These are phyloP conservation scores for Sugiyamaella lignohabitans DNA, from an alignment of 805 yeast species.

Conservation along the genomic window DNA sequence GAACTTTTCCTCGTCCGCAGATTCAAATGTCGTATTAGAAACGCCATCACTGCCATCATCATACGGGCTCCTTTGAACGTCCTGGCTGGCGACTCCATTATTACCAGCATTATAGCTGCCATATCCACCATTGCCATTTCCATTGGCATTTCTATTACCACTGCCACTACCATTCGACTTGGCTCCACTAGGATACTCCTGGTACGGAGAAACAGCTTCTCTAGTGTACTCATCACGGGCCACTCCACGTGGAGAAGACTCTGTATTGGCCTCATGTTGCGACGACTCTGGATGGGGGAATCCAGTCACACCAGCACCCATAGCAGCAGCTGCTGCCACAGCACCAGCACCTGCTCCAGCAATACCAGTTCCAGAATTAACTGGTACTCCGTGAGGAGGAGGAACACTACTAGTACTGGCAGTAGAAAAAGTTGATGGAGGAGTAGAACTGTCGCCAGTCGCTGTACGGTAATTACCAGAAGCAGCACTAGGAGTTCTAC, in stretches of 20 bases:
- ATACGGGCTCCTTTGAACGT: not conserved
- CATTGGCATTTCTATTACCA: not conserved
- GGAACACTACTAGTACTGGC: not conserved
- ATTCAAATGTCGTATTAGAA: conserved; percentile 16
- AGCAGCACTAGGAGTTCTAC: conserved; percentile 1
- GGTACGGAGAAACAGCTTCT: too few species aligned
- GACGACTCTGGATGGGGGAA: not conserved
- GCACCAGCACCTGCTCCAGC: conserved; percentile 3
- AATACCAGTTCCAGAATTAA: not conserved
- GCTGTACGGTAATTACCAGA: not conserved
- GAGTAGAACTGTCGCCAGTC: not conserved
- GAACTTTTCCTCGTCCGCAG: conserved; percentile 14
- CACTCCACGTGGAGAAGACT: not conserved
- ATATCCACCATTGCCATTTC: not conserved
- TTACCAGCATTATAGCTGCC: not conserved
- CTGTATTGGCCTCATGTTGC: too few species aligned
- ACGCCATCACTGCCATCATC: conserved; percentile 11
- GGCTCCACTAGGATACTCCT: not conserved
- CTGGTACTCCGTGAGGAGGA: too few species aligned
- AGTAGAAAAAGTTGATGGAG: not conserved
- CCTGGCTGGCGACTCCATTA: not conserved
- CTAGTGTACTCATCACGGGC: too few species aligned
- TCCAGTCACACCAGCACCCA: conserved; percentile 1
- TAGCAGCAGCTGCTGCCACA: conserved; percentile 7
- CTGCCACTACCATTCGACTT: not conserved